Percentiles rank a stretch among this genome's conserved stretches.
These are phyloP conservation scores for Pezicula neosporulosa DNA, from an alignment of 2,329 filamentous ascomycete species.

Conservation along the genomic window DNA sequence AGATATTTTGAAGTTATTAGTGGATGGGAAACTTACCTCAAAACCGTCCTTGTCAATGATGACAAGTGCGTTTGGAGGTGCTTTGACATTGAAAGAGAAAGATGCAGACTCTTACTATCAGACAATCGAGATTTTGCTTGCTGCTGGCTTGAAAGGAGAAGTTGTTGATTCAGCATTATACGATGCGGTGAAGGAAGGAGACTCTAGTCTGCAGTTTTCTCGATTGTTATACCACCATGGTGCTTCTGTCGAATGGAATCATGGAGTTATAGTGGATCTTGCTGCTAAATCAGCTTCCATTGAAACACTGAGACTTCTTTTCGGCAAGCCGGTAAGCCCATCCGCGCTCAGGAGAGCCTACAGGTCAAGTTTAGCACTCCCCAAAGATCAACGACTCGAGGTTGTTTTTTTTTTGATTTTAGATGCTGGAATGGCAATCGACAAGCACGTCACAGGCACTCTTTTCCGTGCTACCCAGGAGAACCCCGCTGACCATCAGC, in stretches of 20 bases:
- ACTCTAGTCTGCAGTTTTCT: slow-evolving; percentile 7
- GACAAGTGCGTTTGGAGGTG: slow-evolving; percentile 8
- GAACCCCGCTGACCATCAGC: slow-evolving; percentile 11
- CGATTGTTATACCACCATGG: slow-evolving; percentile 6
- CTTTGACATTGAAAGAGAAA: slow-evolving; percentile 5
- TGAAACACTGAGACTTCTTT: slow-evolving; percentile 7
- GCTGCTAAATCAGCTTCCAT: slow-evolving; percentile 6
- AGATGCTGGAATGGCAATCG: slow-evolving; percentile 13
- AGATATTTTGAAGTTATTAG: slow-evolving; percentile 8
- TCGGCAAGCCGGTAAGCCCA: slow-evolving; percentile 3
- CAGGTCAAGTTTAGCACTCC: slow-evolving; percentile 3
- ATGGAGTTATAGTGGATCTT: slow-evolving; percentile 14
- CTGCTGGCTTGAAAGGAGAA: slow-evolving; percentile 14
- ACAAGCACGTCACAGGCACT: slow-evolving; percentile 6
- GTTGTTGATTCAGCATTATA: slow-evolving; percentile 14
- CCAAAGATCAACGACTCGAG: slow-evolving; percentile 4
- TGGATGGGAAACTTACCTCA: slow-evolving; percentile 1
- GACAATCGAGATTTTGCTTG: slow-evolving; percentile 11
- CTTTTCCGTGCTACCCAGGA: slow-evolving; percentile 9
- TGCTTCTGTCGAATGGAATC: slow-evolving; percentile 12
- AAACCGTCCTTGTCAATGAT: slow-evolving; percentile 7
- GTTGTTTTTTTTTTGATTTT: slow-evolving; percentile 10
- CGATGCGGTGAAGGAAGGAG: slow-evolving; percentile 10
- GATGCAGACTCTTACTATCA: slow-evolving; percentile 3
- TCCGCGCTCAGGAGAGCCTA: slow-evolving; percentile 7